Evolutionary conservation across 306 rosid species (phyloP).

Genomic region (Clitoria ternatea): DNA sequence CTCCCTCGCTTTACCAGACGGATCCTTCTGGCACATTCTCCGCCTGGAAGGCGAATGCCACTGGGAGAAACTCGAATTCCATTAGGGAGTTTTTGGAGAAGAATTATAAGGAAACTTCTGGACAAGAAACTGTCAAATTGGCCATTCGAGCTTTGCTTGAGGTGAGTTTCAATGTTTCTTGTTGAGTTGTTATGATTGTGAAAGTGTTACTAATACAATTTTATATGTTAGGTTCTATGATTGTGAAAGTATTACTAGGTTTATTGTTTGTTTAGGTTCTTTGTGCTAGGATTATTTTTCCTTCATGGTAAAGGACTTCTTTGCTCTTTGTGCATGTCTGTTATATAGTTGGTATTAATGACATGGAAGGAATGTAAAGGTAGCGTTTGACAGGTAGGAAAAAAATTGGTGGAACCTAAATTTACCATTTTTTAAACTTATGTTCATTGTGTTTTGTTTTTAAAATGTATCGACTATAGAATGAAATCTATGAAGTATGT

Average conservation of each 20-base stretch:
- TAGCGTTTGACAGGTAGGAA: background rate
- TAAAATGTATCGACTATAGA: background rate
- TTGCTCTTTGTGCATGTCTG: background rate
- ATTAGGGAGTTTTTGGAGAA: slow-evolving; percentile 92
- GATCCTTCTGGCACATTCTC: slow-evolving; percentile 98
- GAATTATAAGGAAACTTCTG: slow-evolving; percentile 83
- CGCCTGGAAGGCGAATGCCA: slow-evolving; percentile 96
- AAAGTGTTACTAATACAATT: background rate
- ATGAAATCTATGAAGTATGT: background rate
- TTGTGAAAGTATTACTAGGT: background rate
- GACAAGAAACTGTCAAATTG: slow-evolving; percentile 83
- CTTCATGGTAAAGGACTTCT: too few species aligned
- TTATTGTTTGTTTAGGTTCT: background rate
- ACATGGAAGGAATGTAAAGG: background rate
- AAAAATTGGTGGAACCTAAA: background rate
- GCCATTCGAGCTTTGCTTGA: slow-evolving; percentile 96
- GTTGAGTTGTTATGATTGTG: background rate
- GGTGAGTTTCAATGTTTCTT: slow-evolving; percentile 37
- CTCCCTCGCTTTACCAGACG: slow-evolving; percentile 84
- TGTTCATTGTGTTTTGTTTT: background rate
- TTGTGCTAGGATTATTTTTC: too few species aligned
- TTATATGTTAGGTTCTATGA: too few species aligned
- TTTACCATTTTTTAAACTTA: background rate
- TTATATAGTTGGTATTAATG: background rate
- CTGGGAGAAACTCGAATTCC: slow-evolving; percentile 93